These are phyloP conservation scores for Terana coerulea DNA, from an alignment of 768 basidiomycete species.

Conservation along the genomic window DNA sequence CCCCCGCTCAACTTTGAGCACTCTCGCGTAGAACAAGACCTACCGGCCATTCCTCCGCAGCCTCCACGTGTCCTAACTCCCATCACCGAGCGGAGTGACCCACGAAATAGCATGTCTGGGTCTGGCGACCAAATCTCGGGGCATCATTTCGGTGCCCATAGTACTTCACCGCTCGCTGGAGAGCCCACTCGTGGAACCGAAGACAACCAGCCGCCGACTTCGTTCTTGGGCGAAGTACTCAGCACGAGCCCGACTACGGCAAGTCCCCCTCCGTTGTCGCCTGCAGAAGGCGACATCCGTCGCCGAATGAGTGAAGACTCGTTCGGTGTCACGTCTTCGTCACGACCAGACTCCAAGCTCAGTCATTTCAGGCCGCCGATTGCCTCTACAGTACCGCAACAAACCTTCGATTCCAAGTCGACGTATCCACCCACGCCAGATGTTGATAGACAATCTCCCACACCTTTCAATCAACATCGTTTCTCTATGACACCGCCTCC, in stretches of 20 bases:
- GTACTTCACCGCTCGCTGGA: not conserved
- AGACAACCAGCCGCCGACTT: conserved; percentile 5
- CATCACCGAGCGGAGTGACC: conserved; percentile 53
- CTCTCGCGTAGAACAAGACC: conserved; percentile 6
- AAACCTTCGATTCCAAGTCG: not conserved
- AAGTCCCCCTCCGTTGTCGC: not conserved
- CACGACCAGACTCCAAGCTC: conserved; percentile 39
- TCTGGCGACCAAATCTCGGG: not conserved
- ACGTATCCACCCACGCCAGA: no score
- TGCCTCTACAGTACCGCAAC: not conserved
- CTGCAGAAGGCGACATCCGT: not conserved
- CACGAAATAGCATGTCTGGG: conserved; percentile 25
- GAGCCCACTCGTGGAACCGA: not conserved
- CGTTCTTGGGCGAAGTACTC: not conserved
- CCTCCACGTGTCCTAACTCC: conserved; percentile 48
- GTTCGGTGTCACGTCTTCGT: conserved; percentile 22
- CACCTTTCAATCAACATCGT: not conserved
- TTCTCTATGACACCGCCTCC: conserved; percentile 1
- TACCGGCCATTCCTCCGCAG: conserved; percentile 3
- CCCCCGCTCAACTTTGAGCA: conserved; percentile 54
- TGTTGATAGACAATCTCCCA: conserved; percentile 1
- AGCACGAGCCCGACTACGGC: conserved; percentile 23
- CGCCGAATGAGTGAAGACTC: conserved; percentile 33
- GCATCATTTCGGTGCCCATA: not conserved
- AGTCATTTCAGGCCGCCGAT: conserved; percentile 17